Percentiles rank a stretch among this genome's conserved stretches.
Evolutionary conservation across 192 early-diverging fungal genomes (phyloP).

Genomic region (Mortierella hygrophila): DNA sequence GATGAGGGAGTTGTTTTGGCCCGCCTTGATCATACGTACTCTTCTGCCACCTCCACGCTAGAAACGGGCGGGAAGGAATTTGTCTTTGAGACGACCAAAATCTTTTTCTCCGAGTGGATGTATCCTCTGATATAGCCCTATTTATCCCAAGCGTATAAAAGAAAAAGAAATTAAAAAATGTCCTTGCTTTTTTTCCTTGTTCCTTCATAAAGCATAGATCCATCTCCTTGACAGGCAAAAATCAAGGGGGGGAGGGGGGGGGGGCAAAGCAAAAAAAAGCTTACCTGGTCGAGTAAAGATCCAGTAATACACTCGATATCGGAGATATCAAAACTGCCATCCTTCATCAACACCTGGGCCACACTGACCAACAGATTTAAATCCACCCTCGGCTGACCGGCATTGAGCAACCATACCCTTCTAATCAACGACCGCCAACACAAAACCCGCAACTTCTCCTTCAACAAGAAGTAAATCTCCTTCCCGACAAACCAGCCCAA

Average conservation of each 20-base stretch:
- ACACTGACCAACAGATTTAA: conserved; percentile 47
- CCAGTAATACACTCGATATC: conserved; percentile 59
- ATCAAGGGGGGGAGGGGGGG: neutral
- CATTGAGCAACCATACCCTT: conserved; percentile 39
- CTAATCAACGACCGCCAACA: conserved; percentile 61
- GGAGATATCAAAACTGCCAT: conserved; percentile 35
- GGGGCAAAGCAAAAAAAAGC: neutral
- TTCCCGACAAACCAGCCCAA: conserved; percentile 51
- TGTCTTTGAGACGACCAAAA: conserved; percentile 56
- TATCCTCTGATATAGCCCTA: conserved; percentile 67
- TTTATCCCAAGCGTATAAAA: neutral
- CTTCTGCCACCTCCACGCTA: conserved; percentile 29
- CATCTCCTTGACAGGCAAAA: too few species aligned
- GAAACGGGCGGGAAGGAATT: conserved; percentile 57
- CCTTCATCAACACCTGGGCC: conserved; percentile 28
- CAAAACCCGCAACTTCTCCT: conserved; percentile 56
- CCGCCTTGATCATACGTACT: neutral
- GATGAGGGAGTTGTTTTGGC: neutral
- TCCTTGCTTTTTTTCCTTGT: neutral
- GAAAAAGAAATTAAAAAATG: neutral
- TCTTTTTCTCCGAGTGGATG: conserved; percentile 57
- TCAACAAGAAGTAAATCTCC: conserved; percentile 57
- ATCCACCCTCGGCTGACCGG: conserved; percentile 14
- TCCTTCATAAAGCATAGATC: neutral
- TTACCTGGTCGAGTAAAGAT: conserved; percentile 64